Conservation (phyloP, 2,329 filamentous ascomycete species). For the Arthrobotrys entomopaga region DNA sequence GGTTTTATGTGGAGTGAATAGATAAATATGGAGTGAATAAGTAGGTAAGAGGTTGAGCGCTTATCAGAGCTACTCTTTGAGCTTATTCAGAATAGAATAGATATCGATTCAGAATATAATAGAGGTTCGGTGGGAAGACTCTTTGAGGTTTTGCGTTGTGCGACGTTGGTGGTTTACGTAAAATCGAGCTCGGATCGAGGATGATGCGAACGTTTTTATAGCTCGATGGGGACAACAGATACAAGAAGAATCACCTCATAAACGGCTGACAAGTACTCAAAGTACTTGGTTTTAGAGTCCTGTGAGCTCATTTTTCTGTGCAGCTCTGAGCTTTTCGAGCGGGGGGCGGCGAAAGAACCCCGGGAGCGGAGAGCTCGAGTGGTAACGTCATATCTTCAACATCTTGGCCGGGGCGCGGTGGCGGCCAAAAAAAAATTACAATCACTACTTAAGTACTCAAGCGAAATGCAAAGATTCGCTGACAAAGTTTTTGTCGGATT, state of each 20-base stretch:
- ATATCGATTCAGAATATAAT: too few species aligned
- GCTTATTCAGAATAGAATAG: too few species aligned
- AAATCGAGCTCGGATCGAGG: conserved; percentile 15
- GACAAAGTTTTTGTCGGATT: background rate
- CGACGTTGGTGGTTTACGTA: conserved; percentile 48
- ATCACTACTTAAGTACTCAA: background rate
- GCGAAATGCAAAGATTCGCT: conserved; percentile 6
- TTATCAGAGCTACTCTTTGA: too few species aligned
- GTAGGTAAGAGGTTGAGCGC: too few species aligned
- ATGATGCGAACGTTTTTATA: conserved; percentile 37
- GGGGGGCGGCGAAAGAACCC: background rate
- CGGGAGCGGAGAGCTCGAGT: conserved; percentile 9
- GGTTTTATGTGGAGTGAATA: too few species aligned
- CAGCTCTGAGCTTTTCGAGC: background rate
- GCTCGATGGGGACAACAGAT: background rate
- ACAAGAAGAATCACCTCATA: background rate
- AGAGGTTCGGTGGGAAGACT: background rate
- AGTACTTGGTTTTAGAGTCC: background rate
- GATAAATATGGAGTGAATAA: too few species aligned
- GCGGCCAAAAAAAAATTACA: conserved; percentile 2
- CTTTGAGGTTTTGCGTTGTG: conserved; percentile 32
- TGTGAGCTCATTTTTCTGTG: background rate
- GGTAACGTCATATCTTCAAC: conserved; percentile 40
- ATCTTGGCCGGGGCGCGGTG: conserved; percentile 47
- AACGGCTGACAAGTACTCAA: too few species aligned